Percentiles rank a stretch among this genome's conserved stretches.
Evolutionary conservation across 352 stramenopile species (phyloP).

Genomic region (Phytopythium sindhum): DNA sequence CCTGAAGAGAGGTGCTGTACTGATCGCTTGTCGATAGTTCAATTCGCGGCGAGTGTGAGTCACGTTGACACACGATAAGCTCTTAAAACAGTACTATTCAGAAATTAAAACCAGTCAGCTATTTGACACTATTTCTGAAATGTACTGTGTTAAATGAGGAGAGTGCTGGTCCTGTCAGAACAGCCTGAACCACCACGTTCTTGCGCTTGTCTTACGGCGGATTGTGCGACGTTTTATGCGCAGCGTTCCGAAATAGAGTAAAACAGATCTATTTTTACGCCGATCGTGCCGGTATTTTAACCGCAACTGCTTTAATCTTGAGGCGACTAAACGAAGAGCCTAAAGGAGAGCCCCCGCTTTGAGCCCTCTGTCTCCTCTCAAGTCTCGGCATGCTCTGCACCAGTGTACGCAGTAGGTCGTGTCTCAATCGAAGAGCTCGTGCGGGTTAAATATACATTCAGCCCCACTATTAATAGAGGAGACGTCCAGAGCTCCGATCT

Average conservation of each 20-base stretch:
- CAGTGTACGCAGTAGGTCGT: too few relatives aligned
- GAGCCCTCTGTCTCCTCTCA: too few relatives aligned
- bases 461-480: neutral
- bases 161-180: neutral
- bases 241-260: too few relatives aligned
- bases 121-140: too few relatives aligned
- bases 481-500: neutral
- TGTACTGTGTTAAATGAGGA: neutral
- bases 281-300: neutral
- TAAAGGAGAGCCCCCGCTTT: too few relatives aligned
- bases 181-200: neutral
- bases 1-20: neutral
- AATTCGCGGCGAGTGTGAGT: neutral
- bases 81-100: neutral
- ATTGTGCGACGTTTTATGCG: neutral
- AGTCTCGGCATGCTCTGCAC: too few relatives aligned
- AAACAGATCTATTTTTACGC: neutral
- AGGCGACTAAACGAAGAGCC: too few relatives aligned
- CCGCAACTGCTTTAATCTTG: neutral
- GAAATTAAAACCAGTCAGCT: too few relatives aligned
- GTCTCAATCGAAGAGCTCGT: too few relatives aligned
- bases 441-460: too few relatives aligned
- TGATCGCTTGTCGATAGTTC: neutral
- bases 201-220: neutral
- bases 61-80: too few relatives aligned